A percentile compares a stretch with the other conserved stretches of the same genome.
These are phyloP conservation scores for Schrenkiella parvula DNA, from an alignment of 345 rosid species.

Conservation along the genomic window DNA sequence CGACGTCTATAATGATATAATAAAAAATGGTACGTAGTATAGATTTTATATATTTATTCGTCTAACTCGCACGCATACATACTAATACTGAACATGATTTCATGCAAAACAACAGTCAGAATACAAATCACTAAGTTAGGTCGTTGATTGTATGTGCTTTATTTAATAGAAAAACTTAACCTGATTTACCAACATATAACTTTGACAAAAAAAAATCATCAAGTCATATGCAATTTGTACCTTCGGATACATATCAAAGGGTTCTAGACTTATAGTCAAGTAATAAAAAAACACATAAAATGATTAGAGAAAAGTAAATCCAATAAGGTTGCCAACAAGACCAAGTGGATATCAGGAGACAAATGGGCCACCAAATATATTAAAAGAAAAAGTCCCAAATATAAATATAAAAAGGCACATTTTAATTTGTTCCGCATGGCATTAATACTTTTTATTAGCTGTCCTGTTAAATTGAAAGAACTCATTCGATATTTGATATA, in stretches of 20 bases:
- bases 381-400: neutral
- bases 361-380: constrained; percentile 14
- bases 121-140: neutral
- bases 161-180: neutral
- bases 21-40: neutral
- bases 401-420: neutral
- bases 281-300: neutral
- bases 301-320: neutral
- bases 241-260: neutral
- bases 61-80: neutral
- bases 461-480: neutral
- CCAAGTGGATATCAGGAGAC: constrained; percentile 18
- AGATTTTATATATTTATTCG: neutral
- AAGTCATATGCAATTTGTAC: neutral
- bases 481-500: neutral
- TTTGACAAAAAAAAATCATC: neutral
- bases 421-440: neutral
- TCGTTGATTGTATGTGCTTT: neutral
- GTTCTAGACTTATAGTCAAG: neutral
- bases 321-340: constrained; percentile 19
- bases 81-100: neutral
- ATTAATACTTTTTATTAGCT: neutral
- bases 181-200: neutral
- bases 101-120: neutral
- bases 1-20: neutral